Evolutionary conservation across 176 grass and related monocot genomes (phyloP).

Genomic region (Alloteropsis semialata): DNA sequence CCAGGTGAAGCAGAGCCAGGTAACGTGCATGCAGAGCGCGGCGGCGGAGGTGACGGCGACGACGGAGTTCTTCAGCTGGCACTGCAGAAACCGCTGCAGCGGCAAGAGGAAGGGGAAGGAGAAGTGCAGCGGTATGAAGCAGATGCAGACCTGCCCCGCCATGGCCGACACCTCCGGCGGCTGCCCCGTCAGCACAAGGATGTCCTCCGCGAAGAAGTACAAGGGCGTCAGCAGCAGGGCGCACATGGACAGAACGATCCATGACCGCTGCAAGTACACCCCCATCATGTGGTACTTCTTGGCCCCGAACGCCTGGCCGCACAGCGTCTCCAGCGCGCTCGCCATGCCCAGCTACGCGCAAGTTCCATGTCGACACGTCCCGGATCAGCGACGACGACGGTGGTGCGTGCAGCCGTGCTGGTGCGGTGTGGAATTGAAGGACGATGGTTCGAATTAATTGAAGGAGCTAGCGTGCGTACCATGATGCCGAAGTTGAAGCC

Average conservation of each 20-base stretch:
- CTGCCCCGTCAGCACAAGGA: neutral
- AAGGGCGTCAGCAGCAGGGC: neutral
- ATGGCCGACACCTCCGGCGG: neutral
- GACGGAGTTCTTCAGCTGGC: neutral
- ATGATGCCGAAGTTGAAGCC: neutral
- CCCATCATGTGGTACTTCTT: slow-evolving; percentile 62
- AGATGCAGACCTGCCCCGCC: neutral
- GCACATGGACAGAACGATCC: slow-evolving; percentile 31
- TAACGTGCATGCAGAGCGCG: neutral
- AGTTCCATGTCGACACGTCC: too few relatives aligned
- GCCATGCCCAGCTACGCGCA: slow-evolving; percentile 55
- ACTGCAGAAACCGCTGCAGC: neutral
- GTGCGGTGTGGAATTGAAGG: too few relatives aligned
- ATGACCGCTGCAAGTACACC: slow-evolving; percentile 58
- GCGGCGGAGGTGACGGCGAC: neutral
- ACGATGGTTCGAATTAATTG: too few relatives aligned
- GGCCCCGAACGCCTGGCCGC: slow-evolving; percentile 53
- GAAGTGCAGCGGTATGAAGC: neutral
- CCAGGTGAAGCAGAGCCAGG: neutral
- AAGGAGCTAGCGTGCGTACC: neutral
- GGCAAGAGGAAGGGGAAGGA: neutral
- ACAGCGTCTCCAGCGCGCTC: slow-evolving; percentile 67
- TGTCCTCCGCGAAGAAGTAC: neutral
- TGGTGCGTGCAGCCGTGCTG: too few relatives aligned
- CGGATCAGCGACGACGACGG: too few relatives aligned